Evolutionary conservation across 2,329 filamentous ascomycete genomes (phyloP), one percentile per base, ranked within the genome.

Genomic region (Trichoderma koningii): DNA sequence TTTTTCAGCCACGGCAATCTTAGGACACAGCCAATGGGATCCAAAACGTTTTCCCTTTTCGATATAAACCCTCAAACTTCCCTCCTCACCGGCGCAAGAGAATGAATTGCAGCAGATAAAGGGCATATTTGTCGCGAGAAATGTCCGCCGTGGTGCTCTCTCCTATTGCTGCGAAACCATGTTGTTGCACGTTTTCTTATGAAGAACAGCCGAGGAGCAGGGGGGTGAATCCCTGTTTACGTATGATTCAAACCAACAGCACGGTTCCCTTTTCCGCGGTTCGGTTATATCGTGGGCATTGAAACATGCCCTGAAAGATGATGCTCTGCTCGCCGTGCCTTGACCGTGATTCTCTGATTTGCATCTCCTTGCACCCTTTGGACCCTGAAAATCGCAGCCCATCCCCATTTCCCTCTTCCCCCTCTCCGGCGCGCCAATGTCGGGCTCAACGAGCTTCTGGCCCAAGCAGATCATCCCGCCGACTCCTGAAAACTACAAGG

Each of bases 401-500:
- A 62, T 26, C 30, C 48, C 12, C 38, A 45, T 44, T 7, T 28
- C 19, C 30, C 17, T 23, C 23, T 7, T 28, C 19, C 30, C 17
- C 34, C 23, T 23, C 21, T 28, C 55, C 21, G n/a, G 48, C 28
- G 28, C 5, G 19, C 5, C 21, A 51, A 60, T 60, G 56, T 17
- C 56, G 41, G 34, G 41, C 21, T 51, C 56, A 60, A 26, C 30
- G 47, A 41, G 50, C 60, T 63, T 63, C 28, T 63, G 60, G 60
- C 60, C 60, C 2, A 47, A 38, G 48, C 60, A 63, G 19, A 63
- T 63, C 41, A 55, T 63, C 30, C 60, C 60, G 15, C 60, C 60
- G n/a, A 63, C 60, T 3, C 60, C 50, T 23, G 60, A 63, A 47
- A 63, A 45, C 60, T 63, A 55, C 50, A 53, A 55, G 19, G 60